Conservation (phyloP, 2,329 filamentous ascomycete genomes). For the Neonectria faginata region DNA sequence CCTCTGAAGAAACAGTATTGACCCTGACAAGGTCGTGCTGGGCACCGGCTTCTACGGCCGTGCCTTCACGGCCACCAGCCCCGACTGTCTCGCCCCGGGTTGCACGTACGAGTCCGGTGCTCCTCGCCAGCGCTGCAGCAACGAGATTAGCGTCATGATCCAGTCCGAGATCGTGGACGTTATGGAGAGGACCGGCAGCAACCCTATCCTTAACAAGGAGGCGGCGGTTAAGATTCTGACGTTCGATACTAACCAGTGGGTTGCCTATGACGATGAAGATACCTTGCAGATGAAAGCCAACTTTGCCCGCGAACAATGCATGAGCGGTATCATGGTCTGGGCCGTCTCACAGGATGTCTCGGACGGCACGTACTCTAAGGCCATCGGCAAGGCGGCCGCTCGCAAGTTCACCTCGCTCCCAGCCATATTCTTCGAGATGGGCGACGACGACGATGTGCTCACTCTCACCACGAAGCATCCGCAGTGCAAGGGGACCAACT, state of each 20-base stretch:
- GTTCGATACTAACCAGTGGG: slow-evolving; percentile 18
- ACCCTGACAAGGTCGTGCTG: slow-evolving; percentile 18
- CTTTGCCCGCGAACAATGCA: slow-evolving; percentile 9
- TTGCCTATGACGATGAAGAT: slow-evolving; percentile 22
- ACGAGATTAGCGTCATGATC: not conserved
- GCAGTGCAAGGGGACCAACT: slow-evolving; percentile 20
- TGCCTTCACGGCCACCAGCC: slow-evolving; percentile 25
- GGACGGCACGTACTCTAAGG: slow-evolving; percentile 19
- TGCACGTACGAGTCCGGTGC: slow-evolving; percentile 23
- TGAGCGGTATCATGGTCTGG: slow-evolving; percentile 33
- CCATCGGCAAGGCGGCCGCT: too few species aligned
- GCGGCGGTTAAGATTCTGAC: slow-evolving; percentile 22
- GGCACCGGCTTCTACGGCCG: slow-evolving; percentile 28
- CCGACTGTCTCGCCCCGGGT: slow-evolving; percentile 11
- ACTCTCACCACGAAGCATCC: too few species aligned
- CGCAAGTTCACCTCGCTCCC: too few species aligned
- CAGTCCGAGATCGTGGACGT: too few species aligned
- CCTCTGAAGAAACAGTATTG: slow-evolving; percentile 27
- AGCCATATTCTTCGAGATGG: too few species aligned
- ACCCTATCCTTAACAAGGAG: slow-evolving; percentile 5
- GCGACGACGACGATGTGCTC: too few species aligned
- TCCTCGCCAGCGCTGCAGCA: not conserved
- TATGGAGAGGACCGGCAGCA: too few species aligned
- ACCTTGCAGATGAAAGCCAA: slow-evolving; percentile 26
- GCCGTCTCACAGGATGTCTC: slow-evolving; percentile 25